Evolutionary conservation across 352 stramenopile species (phyloP), one percentile per base, ranked within the genome.

Genomic region (Phytopythium oedochilum): DNA sequence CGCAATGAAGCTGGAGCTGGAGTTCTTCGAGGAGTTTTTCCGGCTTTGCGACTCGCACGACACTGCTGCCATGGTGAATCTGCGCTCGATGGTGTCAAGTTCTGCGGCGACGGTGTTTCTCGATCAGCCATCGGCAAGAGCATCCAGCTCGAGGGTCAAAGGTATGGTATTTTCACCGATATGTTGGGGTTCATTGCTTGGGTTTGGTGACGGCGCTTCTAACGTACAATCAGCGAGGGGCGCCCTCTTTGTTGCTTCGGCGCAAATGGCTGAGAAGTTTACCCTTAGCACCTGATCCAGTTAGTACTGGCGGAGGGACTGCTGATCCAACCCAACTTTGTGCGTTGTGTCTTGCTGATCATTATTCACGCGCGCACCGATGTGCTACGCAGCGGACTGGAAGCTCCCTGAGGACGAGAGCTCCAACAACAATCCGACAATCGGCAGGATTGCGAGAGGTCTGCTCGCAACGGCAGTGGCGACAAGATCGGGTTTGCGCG

Each of bases 261-360:
- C 46, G 34, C 55, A 54, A 70, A 75, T 68, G 71, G 71, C 71
- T 80, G 71, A 80, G 71, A 80, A 73, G 71, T 57, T 62, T 75
- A 80, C 71, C 63, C 71, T 80, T 80, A 71, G 68, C 68, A 80
- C 71, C 71, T 80, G 71, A 80, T 80, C 71, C 71, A 80, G 71
- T 75, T 80, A 74, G 64, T 64, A 75, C 71, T 80, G 71, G 71
- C 71, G 71, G 71, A 80, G 71, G 71, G 71, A 80, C 68, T 74
- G 71, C 71, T 80, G 71, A 47, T 50, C 47, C 47, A 43, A 53
- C 47, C 47, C 47, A 53, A 53, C 31, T 18, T 52, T 53, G 20
- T 43, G 12, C 20, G 23, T 38, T 53, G n/a, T 53, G 31, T 20
- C 31, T 38, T 43, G 47, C 31, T 42, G 31, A 38, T 53, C 6